Conservation (phyloP, 164 flowering plant genomes). For the Aristolochia contorta region DNA sequence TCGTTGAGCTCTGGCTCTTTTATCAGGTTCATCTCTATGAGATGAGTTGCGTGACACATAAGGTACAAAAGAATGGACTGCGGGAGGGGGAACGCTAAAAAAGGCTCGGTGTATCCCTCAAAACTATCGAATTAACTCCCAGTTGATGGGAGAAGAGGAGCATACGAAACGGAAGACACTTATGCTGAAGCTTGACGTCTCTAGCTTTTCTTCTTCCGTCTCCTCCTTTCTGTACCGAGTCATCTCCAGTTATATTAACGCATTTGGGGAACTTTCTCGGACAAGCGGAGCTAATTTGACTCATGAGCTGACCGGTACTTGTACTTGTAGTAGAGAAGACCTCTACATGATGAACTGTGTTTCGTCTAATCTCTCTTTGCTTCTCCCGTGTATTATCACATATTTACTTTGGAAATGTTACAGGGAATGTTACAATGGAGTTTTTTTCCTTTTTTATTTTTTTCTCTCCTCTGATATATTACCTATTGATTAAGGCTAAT, state of each 20-base stretch:
- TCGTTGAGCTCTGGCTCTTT: not conserved
- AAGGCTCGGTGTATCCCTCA: too few relatives aligned
- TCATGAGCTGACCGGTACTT: too few relatives aligned
- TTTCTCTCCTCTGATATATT: too few relatives aligned
- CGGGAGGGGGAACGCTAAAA: not conserved
- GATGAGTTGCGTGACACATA: not conserved
- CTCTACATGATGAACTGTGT: not conserved
- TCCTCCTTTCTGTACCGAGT: not conserved
- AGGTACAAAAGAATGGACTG: not conserved
- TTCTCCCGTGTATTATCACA: not conserved
- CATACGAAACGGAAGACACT: too few relatives aligned
- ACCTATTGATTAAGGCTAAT: too few relatives aligned
- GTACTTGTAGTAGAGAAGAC: not conserved
- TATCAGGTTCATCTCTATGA: too few relatives aligned
- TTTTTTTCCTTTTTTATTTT: not conserved
- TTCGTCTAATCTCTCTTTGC: not conserved
- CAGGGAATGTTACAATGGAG: not conserved
- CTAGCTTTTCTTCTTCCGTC: too few relatives aligned
- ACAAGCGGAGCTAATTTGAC: not conserved
- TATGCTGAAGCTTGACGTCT: too few relatives aligned
- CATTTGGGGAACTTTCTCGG: not conserved
- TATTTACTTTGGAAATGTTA: not conserved
- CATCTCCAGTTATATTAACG: not conserved
- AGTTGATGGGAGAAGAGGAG: too few relatives aligned
- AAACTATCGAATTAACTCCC: too few relatives aligned